Percentiles rank a stretch among this genome's conserved stretches.
Conservation (phyloP, 139 green algal species). For the Picochlorum sp. region DNA sequence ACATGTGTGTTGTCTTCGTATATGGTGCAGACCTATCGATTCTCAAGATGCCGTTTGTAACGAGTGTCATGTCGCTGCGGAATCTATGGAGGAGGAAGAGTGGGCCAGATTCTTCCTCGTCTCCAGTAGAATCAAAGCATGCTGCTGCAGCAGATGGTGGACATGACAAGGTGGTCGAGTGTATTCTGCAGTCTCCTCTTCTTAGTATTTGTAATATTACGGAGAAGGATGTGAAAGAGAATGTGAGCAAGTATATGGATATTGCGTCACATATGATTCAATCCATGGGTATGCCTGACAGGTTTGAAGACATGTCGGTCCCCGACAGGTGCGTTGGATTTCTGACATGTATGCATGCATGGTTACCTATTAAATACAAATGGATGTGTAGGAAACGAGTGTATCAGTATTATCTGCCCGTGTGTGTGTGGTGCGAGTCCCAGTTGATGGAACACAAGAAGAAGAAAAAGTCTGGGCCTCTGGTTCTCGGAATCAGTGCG, state of each 20-base stretch:
- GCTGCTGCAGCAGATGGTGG: neutral
- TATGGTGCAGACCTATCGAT: too few species aligned
- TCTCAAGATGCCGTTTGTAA: too few species aligned
- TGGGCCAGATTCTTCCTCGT: neutral
- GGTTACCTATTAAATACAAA: neutral
- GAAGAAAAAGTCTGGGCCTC: slow-evolving; percentile 12
- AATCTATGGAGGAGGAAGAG: too few species aligned
- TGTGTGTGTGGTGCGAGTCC: slow-evolving; percentile 71
- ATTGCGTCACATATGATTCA: slow-evolving; percentile 29
- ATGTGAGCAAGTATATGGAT: slow-evolving; percentile 34
- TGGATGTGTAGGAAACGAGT: slow-evolving; percentile 36
- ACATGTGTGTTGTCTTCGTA: too few species aligned
- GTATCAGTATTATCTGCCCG: slow-evolving; percentile 90
- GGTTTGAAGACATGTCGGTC: slow-evolving; percentile 14
- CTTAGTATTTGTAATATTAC: slow-evolving; percentile 36
- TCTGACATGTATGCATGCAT: neutral
- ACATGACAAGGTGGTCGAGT: slow-evolving; percentile 31
- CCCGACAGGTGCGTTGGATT: neutral
- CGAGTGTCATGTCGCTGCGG: too few species aligned
- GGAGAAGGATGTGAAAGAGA: slow-evolving; percentile 20
- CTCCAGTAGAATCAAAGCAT: neutral
- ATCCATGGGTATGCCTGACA: slow-evolving; percentile 34
- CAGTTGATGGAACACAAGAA: slow-evolving; percentile 58
- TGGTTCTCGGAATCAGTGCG: slow-evolving; percentile 85
- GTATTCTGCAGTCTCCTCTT: slow-evolving; percentile 54